A percentile compares a stretch with the other conserved stretches of the same genome.
Conservation (phyloP, 75 land plant species). For the Pseudotsuga menziesii region DNA sequence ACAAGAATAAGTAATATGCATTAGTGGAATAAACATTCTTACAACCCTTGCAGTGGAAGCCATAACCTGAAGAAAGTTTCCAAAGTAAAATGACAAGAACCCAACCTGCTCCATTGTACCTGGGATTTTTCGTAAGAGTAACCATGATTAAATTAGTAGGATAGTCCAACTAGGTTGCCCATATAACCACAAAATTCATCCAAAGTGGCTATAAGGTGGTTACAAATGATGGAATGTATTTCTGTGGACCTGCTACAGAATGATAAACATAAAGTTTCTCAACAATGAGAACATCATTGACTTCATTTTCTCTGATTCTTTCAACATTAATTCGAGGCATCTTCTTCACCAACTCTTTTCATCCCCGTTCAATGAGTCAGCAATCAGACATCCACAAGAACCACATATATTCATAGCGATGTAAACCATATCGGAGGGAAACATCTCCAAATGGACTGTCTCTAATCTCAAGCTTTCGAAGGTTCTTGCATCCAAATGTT, state of each 20-base stretch:
- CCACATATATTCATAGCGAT: constrained; percentile 84
- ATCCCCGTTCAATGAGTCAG: constrained; percentile 44
- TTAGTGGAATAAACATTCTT: neutral
- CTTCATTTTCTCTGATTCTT: constrained; percentile 34
- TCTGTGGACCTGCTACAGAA: constrained; percentile 69
- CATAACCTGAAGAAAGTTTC: neutral
- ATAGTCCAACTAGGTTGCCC: neutral
- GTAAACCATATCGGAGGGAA: constrained; percentile 62
- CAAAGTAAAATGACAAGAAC: neutral
- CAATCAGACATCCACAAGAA: constrained; percentile 94
- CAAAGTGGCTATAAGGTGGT: constrained; percentile 24
- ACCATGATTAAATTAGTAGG: neutral
- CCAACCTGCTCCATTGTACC: constrained; percentile 24
- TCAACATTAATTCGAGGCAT: constrained; percentile 76
- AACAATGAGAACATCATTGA: constrained; percentile 20
- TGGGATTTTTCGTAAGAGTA: neutral
- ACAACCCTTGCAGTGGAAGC: constrained; percentile 9
- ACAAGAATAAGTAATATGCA: neutral
- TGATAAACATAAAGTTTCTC: constrained; percentile 86
- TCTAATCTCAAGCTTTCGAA: constrained; percentile 91
- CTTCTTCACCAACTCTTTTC: constrained; percentile 54
- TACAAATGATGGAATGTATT: constrained; percentile 72
- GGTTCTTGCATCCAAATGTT: constrained; percentile 75
- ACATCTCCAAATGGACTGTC: constrained; percentile 92
- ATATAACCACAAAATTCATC: neutral